A percentile compares a stretch with the other conserved stretches of the same genome.
These are phyloP conservation scores for Coemansia aciculifera DNA, from an alignment of 192 early-diverging fungal genomes.

Conservation along the genomic window DNA sequence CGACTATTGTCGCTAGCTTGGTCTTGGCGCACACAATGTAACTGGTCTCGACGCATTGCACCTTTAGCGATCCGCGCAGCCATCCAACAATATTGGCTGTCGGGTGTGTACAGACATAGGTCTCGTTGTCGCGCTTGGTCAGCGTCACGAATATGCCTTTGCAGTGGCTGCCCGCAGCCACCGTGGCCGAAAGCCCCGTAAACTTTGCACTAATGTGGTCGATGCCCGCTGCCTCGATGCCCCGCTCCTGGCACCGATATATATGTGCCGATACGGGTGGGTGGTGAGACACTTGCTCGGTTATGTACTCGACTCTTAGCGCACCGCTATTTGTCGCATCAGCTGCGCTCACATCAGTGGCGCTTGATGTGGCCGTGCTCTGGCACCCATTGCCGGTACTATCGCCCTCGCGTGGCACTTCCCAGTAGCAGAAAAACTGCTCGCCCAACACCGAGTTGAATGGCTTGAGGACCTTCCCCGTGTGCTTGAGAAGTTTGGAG, in stretches of 20 bases:
- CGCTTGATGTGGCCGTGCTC: constrained; percentile 41
- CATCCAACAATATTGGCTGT: constrained; percentile 67
- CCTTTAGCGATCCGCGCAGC: constrained; percentile 65
- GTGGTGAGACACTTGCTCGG: constrained; percentile 66
- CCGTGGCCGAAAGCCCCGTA: constrained; percentile 71
- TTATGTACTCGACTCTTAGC: constrained; percentile 58
- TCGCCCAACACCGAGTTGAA: constrained; percentile 63
- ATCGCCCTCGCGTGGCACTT: constrained; percentile 22
- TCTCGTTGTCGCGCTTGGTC: constrained; percentile 60
- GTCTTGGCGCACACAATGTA: constrained; percentile 66
- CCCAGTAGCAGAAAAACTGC: constrained; percentile 61
- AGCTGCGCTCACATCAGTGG: constrained; percentile 25
- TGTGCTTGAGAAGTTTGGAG: constrained; percentile 67
- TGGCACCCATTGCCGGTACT: constrained; percentile 9
- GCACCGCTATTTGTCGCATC: constrained; percentile 8
- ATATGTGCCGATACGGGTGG: constrained; percentile 63
- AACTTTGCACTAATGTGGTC: constrained; percentile 75
- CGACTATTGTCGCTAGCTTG: constrained; percentile 60
- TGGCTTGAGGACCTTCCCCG: constrained; percentile 58
- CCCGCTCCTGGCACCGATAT: constrained; percentile 64
- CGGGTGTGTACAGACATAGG: constrained; percentile 67
- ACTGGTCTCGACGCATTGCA: constrained; percentile 61
- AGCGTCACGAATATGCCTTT: constrained; percentile 68
- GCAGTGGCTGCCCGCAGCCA: constrained; percentile 65
- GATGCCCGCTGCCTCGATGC: constrained; percentile 63